phyloP scores from a whole-genome alignment of 1,139 yeast genomes.

The Kurtzmaniella quercitrusa region DNA sequence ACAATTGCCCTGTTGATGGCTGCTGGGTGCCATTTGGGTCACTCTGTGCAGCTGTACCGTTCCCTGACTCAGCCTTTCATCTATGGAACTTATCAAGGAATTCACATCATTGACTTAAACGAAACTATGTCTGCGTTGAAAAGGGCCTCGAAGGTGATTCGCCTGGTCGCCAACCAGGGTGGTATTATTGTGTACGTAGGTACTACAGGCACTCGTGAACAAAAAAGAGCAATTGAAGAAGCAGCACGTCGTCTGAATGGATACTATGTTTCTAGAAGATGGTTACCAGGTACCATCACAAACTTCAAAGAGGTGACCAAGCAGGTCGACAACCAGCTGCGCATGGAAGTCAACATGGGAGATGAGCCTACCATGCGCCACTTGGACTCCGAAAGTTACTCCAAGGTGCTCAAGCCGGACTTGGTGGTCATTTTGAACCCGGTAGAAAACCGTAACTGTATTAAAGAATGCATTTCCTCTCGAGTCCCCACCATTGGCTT shows the following conservation, averaged over 20 bases:
- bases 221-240: slow-evolving; percentile 66
- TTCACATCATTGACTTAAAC: slow-evolving; percentile 85
- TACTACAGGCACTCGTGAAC: slow-evolving; percentile 65
- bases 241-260: slow-evolving; percentile 81
- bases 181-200: slow-evolving; percentile 86
- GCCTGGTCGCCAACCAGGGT: slow-evolving; percentile 78
- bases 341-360: slow-evolving; percentile 37
- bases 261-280: slow-evolving; percentile 75
- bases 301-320: slow-evolving; percentile 74
- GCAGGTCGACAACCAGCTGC: slow-evolving; percentile 67
- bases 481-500: slow-evolving; percentile 92
- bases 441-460: slow-evolving; percentile 75
- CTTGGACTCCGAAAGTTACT: slow-evolving; percentile 42
- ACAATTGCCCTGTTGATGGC: slow-evolving; percentile 72
- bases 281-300: slow-evolving; percentile 96
- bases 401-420: slow-evolving; percentile 73
- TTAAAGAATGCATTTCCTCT: slow-evolving; percentile 75
- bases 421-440: slow-evolving; percentile 85
- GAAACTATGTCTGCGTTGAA: slow-evolving; percentile 72
- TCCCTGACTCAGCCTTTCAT: slow-evolving; percentile 85
- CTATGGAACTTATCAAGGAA: slow-evolving; percentile 82
- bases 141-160: slow-evolving; percentile 74
- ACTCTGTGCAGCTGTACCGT: slow-evolving; percentile 74
- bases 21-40: slow-evolving; percentile 95
- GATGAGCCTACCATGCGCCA: slow-evolving; percentile 52